Evolutionary conservation across 2,329 filamentous ascomycete genomes (phyloP), one percentile per base, ranked within the genome.

Genomic region (Cryphonectria japonica): DNA sequence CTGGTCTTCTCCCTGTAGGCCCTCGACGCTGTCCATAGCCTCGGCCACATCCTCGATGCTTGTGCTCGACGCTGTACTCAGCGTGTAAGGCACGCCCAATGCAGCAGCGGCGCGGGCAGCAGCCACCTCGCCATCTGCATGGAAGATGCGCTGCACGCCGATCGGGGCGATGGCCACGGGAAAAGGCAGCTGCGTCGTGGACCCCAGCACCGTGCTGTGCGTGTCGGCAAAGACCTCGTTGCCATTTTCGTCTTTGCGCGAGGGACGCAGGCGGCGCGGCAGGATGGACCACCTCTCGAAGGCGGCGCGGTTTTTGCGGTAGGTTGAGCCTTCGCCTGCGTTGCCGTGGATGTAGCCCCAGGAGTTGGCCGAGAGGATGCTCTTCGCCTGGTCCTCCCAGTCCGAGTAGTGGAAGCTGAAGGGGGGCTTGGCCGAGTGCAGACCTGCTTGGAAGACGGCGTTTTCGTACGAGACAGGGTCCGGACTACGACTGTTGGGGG

Each of bases 81-180:
- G 82, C 66, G 86, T 87, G 75, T 91, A 88, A 41, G 89, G 85
- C 8, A 90, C 84, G 0, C 87, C 85, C 19, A 83, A 79, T 2
- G 76, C 79, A 67, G 82, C 81, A 71, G 86, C 87, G 0, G 85
- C 89, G 37, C 83, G 80, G 0, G 85, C 88, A 19, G 91, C 82
- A 19, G 84, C 88, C 46, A 84, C 81, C 78, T 92, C 90, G n/a
- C 90, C 91, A 37, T 90, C 85, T 0, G 86, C 84, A 75, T 92
- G 89, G 63, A 90, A 88, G 69, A 91, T 79, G 66, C 84, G 85
- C 3, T 87, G 89, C 86, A 92, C 89, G 2, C 88, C 88, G 1
- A 90, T 88, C 0, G 90, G 90, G 46, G 87, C 86, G 72, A 88
- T 86, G 77, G 92, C 92, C 39, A 92, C 82, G 0, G 90, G 90